phyloP scores from a whole-genome alignment of 805 yeast species.

The Candida maesae region DNA sequence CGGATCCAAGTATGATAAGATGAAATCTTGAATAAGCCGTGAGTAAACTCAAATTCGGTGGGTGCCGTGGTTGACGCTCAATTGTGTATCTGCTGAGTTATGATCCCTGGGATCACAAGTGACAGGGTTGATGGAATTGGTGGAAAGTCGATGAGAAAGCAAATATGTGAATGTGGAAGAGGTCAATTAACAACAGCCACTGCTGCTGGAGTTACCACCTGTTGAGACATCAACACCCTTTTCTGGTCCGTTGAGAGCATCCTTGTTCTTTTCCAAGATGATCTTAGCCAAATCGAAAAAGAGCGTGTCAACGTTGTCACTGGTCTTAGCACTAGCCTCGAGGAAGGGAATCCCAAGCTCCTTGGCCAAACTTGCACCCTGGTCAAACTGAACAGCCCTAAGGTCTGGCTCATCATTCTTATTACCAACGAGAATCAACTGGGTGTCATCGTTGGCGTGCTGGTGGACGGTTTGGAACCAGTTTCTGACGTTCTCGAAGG shows the following conservation, averaged over 20 bases:
- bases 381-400: conserved; percentile 84
- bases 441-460: conserved; percentile 96
- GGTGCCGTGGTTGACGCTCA: too few species aligned
- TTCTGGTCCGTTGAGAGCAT: conserved; percentile 29
- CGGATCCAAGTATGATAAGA: too few species aligned
- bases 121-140: not conserved
- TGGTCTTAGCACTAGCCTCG: conserved; percentile 95
- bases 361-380: conserved; percentile 84
- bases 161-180: too few species aligned
- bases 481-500: conserved; percentile 86
- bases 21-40: too few species aligned
- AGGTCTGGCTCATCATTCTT: conserved; percentile 88
- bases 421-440: conserved; percentile 90
- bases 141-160: too few species aligned
- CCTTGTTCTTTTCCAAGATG: conserved; percentile 72
- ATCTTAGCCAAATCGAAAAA: conserved; percentile 85
- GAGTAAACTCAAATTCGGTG: too few species aligned
- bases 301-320: conserved; percentile 86
- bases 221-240: conserved; percentile 24
- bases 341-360: conserved; percentile 87
- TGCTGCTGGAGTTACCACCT: conserved; percentile 5
- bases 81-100: too few species aligned
- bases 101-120: too few species aligned
- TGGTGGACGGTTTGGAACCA: conserved; percentile 97
- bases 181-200: conserved; percentile 9